Conservation (phyloP, 352 stramenopile genomes). For the Globisporangium nagaii region DNA sequence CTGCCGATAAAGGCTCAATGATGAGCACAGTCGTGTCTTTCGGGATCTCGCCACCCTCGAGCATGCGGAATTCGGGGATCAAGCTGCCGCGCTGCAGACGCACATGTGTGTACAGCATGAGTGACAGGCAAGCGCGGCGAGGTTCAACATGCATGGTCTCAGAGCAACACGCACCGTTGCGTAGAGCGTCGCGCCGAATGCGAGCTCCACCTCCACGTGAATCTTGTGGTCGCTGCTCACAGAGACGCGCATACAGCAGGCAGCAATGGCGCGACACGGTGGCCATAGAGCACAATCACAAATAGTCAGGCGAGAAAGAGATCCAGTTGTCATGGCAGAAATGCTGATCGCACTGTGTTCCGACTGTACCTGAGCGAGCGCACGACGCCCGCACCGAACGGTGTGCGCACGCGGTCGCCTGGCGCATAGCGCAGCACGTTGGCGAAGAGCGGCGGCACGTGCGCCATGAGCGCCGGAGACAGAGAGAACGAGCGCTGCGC, state of each 20-base stretch:
- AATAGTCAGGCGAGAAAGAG: neutral
- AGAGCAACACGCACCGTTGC: slow-evolving; percentile 27
- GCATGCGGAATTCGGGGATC: slow-evolving; percentile 60
- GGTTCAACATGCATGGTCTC: neutral
- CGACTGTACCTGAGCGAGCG: slow-evolving; percentile 17
- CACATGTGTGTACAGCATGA: neutral
- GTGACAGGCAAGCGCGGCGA: neutral
- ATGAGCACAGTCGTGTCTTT: slow-evolving; percentile 41
- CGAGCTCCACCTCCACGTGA: slow-evolving; percentile 50
- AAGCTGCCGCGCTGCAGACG: slow-evolving; percentile 39
- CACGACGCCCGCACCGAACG: slow-evolving; percentile 57
- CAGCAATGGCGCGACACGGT: neutral
- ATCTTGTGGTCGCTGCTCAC: slow-evolving; percentile 35
- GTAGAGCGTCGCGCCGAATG: slow-evolving; percentile 48
- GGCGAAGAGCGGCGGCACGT: slow-evolving; percentile 68
- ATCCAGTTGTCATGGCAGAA: neutral
- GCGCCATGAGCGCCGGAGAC: neutral
- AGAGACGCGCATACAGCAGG: slow-evolving; percentile 13
- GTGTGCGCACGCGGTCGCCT: slow-evolving; percentile 61
- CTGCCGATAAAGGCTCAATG: neutral
- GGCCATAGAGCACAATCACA: slow-evolving; percentile 7
- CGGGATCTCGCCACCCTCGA: slow-evolving; percentile 64
- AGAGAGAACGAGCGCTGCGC: too few species aligned
- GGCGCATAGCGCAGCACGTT: slow-evolving; percentile 55
- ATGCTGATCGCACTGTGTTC: neutral